Evolutionary conservation across 257 asterid genomes (phyloP).

Genomic region (Jaltomata sinuosa): DNA sequence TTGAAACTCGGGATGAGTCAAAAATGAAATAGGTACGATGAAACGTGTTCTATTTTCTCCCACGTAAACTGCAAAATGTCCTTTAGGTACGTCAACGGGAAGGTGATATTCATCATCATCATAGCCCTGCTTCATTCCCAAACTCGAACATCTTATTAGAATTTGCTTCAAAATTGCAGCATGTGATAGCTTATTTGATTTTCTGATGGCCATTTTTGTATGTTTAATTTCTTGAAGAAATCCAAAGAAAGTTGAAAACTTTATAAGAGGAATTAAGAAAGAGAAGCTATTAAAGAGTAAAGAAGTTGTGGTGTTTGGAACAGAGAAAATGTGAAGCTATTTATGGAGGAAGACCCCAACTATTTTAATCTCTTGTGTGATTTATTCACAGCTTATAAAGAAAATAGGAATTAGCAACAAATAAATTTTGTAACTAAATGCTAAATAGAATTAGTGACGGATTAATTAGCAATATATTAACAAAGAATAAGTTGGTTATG

Average conservation of each 20-base stretch:
- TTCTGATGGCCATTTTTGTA: slow-evolving; percentile 22
- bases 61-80: slow-evolving; percentile 38
- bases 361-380: not conserved
- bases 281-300: not conserved
- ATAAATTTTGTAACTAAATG: not conserved
- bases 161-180: slow-evolving; percentile 29
- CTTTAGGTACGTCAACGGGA: slow-evolving; percentile 35
- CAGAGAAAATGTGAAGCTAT: slow-evolving; percentile 21
- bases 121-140: slow-evolving; percentile 27
- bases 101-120: slow-evolving; percentile 17
- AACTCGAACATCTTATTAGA: slow-evolving; percentile 29
- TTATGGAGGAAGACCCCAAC: slow-evolving; percentile 17
- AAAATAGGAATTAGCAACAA: not conserved
- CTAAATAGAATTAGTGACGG: not conserved
- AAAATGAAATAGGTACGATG: slow-evolving; percentile 31
- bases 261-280: not conserved
- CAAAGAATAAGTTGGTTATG: too few species aligned
- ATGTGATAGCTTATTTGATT: slow-evolving; percentile 29
- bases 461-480: too few species aligned
- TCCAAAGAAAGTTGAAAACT: not conserved
- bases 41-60: slow-evolving; percentile 33
- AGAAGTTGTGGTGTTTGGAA: not conserved
- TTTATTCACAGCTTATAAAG: not conserved
- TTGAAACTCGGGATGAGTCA: slow-evolving; percentile 32
- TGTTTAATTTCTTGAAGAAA: not conserved